Conservation (phyloP, 2,329 filamentous ascomycete genomes). For the Fusarium xyrophilum region DNA sequence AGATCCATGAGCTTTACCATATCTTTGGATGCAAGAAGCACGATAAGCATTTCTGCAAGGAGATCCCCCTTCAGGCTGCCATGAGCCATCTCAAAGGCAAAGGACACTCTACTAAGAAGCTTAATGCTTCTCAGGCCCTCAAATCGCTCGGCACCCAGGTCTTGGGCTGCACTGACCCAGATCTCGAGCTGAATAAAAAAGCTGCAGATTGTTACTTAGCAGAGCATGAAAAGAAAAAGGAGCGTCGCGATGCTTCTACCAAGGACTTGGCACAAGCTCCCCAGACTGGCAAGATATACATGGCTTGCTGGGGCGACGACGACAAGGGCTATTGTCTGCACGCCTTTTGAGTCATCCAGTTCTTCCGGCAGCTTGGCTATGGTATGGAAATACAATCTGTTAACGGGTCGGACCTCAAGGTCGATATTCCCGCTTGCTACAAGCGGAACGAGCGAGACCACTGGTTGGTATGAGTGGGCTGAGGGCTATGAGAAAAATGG, state of each 20-base stretch:
- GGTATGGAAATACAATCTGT: background rate
- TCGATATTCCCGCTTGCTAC: background rate
- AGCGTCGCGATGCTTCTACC: background rate
- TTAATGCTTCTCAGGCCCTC: fast-evolving
- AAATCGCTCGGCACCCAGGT: background rate
- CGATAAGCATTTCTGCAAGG: fast-evolving
- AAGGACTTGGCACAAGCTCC: fast-evolving
- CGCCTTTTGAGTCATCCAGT: background rate
- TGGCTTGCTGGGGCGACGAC: background rate
- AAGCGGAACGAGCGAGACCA: fast-evolving
- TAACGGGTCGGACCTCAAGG: fast-evolving
- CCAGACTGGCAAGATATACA: background rate
- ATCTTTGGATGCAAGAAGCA: background rate
- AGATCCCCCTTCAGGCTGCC: fast-evolving
- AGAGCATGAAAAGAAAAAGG: background rate
- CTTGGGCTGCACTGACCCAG: fast-evolving
- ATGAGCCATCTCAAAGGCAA: background rate
- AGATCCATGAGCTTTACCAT: fast-evolving
- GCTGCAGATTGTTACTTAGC: background rate
- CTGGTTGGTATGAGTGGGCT: fast-evolving
- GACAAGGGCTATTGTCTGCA: background rate
- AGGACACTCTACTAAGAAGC: fast-evolving
- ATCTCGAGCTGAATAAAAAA: fast-evolving
- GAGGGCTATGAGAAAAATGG: fast-evolving
- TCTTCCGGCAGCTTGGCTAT: background rate